Conservation (phyloP, 228 moss, liverwort and hornwort genomes). For the Sphagnum magellanicum region DNA sequence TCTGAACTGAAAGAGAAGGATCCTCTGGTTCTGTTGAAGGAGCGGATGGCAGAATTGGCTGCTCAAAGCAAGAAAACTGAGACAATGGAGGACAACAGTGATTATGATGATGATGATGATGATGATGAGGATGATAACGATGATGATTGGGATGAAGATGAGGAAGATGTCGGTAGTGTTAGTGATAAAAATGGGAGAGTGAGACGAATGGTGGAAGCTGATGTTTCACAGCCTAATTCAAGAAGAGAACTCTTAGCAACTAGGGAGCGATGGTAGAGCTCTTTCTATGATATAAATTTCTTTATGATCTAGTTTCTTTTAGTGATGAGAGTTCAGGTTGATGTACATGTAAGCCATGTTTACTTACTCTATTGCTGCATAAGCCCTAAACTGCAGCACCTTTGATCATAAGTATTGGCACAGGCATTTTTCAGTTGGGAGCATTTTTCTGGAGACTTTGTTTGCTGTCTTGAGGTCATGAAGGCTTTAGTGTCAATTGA, state of each 20-base stretch:
- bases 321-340: too few species aligned
- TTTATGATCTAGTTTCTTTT: too few species aligned
- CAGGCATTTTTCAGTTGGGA: too few species aligned
- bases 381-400: too few species aligned
- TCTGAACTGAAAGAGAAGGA: slow-evolving; percentile 78
- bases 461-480: too few species aligned
- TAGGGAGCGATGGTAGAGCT: slow-evolving; percentile 33
- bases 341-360: too few species aligned
- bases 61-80: slow-evolving; percentile 10
- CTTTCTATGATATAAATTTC: not conserved
- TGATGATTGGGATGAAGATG: slow-evolving; percentile 21
- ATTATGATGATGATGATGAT: slow-evolving; percentile 18
- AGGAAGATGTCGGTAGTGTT: slow-evolving; percentile 10
- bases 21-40: slow-evolving; percentile 58
- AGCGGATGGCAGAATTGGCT: slow-evolving; percentile 49
- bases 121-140: slow-evolving; percentile 18
- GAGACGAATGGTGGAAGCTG: slow-evolving; percentile 7
- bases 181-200: not conserved
- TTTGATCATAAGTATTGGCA: too few species aligned
- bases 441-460: too few species aligned
- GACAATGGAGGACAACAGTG: slow-evolving; percentile 11
- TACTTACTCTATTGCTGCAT: too few species aligned
- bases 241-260: not conserved
- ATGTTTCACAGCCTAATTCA: slow-evolving; percentile 3
- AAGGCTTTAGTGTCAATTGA: too few species aligned